A percentile compares a stretch with the other conserved stretches of the same genome.
These are phyloP conservation scores for Alternaria sp. DNA, from an alignment of 2,329 filamentous ascomycete species.

Conservation along the genomic window DNA sequence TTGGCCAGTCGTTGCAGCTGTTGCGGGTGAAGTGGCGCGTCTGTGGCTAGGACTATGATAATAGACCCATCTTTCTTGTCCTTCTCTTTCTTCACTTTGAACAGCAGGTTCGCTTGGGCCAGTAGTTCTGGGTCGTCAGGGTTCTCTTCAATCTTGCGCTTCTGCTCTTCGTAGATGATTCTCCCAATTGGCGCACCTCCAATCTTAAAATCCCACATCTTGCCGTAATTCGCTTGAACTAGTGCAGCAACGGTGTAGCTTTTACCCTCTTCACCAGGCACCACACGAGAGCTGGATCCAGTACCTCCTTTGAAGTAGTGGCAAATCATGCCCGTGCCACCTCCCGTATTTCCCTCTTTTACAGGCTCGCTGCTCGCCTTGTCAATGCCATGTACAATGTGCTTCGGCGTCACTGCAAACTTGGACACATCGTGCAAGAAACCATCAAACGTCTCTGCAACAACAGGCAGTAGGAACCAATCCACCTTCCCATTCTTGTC, in stretches of 20 bases:
- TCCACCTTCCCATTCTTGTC: constrained; percentile 56
- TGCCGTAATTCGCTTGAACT: constrained; percentile 72
- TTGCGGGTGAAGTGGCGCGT: constrained; percentile 66
- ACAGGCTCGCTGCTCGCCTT: constrained; percentile 62
- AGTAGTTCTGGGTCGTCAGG: constrained; percentile 39
- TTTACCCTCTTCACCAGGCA: constrained; percentile 48
- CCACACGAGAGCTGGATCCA: constrained; percentile 66
- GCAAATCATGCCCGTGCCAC: constrained; percentile 73
- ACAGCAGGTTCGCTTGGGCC: constrained; percentile 39
- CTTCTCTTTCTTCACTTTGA: constrained; percentile 48
- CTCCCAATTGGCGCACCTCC: constrained; percentile 69
- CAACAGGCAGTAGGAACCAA: constrained; percentile 65
- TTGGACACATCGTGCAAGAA: constrained; percentile 66
- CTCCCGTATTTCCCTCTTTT: constrained; percentile 69
- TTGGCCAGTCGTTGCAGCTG: constrained; percentile 67
- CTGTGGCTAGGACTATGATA: constrained; percentile 68
- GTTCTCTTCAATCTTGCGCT: constrained; percentile 48
- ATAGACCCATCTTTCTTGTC: constrained; percentile 70
- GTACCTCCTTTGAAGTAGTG: constrained; percentile 74
- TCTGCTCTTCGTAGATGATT: constrained; percentile 60
- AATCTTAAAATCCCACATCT: constrained; percentile 64
- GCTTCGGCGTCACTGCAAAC: constrained; percentile 63
- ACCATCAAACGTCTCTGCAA: constrained; percentile 71
- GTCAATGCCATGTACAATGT: constrained; percentile 64
- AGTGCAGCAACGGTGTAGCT: constrained; percentile 68